Conservation (phyloP, 768 basidiomycete genomes). For the Sporobolomyces pararoseus region DNA sequence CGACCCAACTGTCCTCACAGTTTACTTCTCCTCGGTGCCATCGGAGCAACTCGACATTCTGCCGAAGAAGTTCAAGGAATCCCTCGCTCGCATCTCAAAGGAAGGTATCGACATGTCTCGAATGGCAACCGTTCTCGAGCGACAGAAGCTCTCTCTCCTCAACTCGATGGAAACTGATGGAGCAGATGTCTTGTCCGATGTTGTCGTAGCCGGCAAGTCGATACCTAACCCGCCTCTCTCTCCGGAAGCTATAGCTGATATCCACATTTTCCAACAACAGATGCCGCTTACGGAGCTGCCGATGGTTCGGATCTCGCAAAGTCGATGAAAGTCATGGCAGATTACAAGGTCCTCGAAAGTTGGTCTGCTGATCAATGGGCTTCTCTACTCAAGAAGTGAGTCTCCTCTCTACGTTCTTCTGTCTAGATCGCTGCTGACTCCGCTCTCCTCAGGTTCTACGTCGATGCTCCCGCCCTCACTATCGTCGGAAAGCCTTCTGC, state of each 20-base stretch:
- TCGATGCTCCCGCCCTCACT: slow-evolving; percentile 68
- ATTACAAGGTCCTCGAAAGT: slow-evolving; percentile 62
- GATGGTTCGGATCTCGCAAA: slow-evolving; percentile 73
- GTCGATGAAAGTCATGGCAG: slow-evolving; percentile 72
- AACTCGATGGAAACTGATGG: slow-evolving; percentile 78
- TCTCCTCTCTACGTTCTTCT: slow-evolving; percentile 13
- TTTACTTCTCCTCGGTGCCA: slow-evolving; percentile 81
- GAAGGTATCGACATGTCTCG: slow-evolving; percentile 85
- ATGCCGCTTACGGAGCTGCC: slow-evolving; percentile 68
- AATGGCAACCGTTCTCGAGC: slow-evolving; percentile 77
- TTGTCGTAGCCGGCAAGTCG: slow-evolving; percentile 57
- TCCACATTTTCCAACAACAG: neutral
- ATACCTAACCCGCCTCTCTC: slow-evolving; percentile 4
- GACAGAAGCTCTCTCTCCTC: slow-evolving; percentile 77
- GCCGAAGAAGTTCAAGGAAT: slow-evolving; percentile 62
- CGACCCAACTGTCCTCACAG: slow-evolving; percentile 65
- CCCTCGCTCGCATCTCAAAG: slow-evolving; percentile 64
- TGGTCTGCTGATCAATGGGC: slow-evolving; percentile 79
- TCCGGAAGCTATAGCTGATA: neutral
- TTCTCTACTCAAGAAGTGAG: slow-evolving; percentile 67
- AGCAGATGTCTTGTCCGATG: slow-evolving; percentile 70
- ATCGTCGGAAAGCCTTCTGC: slow-evolving; percentile 86
- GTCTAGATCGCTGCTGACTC: neutral
- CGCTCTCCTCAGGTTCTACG: slow-evolving; percentile 62
- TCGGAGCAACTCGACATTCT: slow-evolving; percentile 71